phyloP scores from a whole-genome alignment of 495 filamentous ascomycete species.

The Penicillium robsamsonii region DNA sequence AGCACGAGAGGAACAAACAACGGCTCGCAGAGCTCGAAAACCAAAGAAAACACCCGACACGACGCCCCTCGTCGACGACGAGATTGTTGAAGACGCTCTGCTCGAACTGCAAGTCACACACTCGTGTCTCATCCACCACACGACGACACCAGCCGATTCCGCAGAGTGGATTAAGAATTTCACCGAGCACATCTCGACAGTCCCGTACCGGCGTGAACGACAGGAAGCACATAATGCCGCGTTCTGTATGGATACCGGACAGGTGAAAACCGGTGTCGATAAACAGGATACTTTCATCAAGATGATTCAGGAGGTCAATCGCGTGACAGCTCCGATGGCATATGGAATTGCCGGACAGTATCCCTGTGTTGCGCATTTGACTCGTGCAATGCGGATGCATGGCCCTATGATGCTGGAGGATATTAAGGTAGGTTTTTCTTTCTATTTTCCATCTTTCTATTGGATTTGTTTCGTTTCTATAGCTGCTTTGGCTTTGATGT shows the following conservation, averaged over 20 bases:
- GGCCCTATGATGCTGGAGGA: conserved; percentile 62
- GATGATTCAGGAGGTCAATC: conserved; percentile 76
- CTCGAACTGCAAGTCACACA: conserved; percentile 70
- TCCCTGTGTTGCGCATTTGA: conserved; percentile 54
- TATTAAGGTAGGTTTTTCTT: conserved; percentile 44
- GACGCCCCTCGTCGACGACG: conserved; percentile 61
- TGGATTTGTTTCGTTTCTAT: not conserved
- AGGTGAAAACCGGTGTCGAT: conserved; percentile 71
- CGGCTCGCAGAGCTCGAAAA: conserved; percentile 30
- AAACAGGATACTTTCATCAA: conserved; percentile 67
- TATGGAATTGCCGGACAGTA: conserved; percentile 67
- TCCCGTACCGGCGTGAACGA: conserved; percentile 61
- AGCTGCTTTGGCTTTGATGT: not conserved
- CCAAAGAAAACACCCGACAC: conserved; percentile 44
- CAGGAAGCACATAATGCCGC: conserved; percentile 52
- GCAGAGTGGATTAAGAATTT: conserved; percentile 77
- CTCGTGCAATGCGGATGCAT: conserved; percentile 54
- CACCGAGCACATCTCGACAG: conserved; percentile 76
- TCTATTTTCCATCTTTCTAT: not conserved
- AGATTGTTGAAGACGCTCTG: conserved; percentile 70
- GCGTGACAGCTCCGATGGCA: conserved; percentile 71
- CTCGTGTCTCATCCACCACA: conserved; percentile 69
- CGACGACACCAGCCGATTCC: conserved; percentile 58
- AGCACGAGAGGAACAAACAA: conserved; percentile 19
- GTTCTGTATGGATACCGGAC: conserved; percentile 82